A percentile compares a stretch with the other conserved stretches of the same genome.
phyloP scores from a whole-genome alignment of 2,329 filamentous ascomycete species.

The Cryphonectria naterciae region DNA sequence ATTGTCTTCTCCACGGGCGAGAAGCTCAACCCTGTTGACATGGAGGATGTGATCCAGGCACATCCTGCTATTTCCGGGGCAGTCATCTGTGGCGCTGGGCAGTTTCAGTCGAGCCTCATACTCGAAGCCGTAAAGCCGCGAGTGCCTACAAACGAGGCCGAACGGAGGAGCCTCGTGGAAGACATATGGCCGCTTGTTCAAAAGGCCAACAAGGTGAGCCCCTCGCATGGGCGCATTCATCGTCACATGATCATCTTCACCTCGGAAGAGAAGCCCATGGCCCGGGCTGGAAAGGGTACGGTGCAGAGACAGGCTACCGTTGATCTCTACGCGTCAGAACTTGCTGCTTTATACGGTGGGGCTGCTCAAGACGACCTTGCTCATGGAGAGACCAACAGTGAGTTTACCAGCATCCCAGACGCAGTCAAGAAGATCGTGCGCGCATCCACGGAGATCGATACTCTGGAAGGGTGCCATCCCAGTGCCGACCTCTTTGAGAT shows the following conservation, averaged over 20 bases:
- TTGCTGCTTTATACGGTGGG: not conserved
- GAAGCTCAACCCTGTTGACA: slow-evolving; percentile 10
- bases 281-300: slow-evolving; percentile 49
- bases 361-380: not conserved
- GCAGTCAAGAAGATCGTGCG: not conserved
- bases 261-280: slow-evolving; percentile 37
- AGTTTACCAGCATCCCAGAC: not conserved
- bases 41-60: slow-evolving; percentile 18
- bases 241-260: slow-evolving; percentile 8
- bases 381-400: not conserved
- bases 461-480: not conserved
- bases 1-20: slow-evolving; percentile 16
- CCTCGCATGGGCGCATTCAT: slow-evolving; percentile 8
- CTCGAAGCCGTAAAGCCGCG: slow-evolving; percentile 41
- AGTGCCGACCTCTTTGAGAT: slow-evolving; percentile 4
- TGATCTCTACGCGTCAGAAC: slow-evolving; percentile 28
- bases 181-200: slow-evolving; percentile 15
- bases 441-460: not conserved
- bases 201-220: slow-evolving; percentile 10
- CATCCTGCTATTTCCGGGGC: slow-evolving; percentile 7
- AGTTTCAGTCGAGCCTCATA: slow-evolving; percentile 9
- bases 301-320: slow-evolving; percentile 45
- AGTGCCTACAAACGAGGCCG: not conserved
- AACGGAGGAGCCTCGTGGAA: not conserved
- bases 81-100: slow-evolving; percentile 6